Evolutionary conservation across 495 filamentous ascomycete species (phyloP), one percentile per base, ranked within the genome.

Genomic region (Penicillium cosmopolitanum): DNA sequence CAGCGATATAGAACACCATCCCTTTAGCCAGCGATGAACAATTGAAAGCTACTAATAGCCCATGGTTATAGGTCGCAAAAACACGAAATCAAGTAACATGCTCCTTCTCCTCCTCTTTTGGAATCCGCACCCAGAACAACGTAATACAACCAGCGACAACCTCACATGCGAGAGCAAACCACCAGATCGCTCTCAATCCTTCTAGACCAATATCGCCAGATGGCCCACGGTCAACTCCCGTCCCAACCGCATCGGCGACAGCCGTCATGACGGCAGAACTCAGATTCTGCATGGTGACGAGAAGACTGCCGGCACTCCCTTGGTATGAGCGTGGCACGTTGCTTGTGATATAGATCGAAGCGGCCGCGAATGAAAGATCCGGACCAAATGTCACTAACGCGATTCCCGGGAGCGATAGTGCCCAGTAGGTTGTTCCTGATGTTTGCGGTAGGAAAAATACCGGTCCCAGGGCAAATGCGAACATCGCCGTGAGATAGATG

Each of bases 51-150:
- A 3, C 23, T 23, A 23, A 3, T 3, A 23, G 23, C 3, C 23
- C 23, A 23, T 31, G 28, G 8, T 31, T 31, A 31, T 31, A 31
- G 8, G 8, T 6, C 6, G 28, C 28, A 0, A 31, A 31, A 31
- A 31, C 28, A 7, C 4, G 28, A 31, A 31, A 48, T 64, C 51
- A 68, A 36, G 61, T 68, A 64, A 82, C 77, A 63, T 83, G 80
- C 51, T 81, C 79, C 60, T 81, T 80, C 61, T 83, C 79, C 56
- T 81, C 78, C 21, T 77, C 75, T 65, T 79, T 80, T 0, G 73
- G 75, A 57, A 81, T 80, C 43, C 78, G 62, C 34, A 81, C 77
- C 64, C 70, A 69, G 5, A 72, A 64, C 9, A 70, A 63, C 1
- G 75, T 79, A 31, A 82, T 75, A 12, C 74, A 56, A 12, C 74